Percentiles rank a stretch among this genome's conserved stretches.
phyloP scores from a whole-genome alignment of 2,329 filamentous ascomycete species.

The Fusarium sp. region DNA sequence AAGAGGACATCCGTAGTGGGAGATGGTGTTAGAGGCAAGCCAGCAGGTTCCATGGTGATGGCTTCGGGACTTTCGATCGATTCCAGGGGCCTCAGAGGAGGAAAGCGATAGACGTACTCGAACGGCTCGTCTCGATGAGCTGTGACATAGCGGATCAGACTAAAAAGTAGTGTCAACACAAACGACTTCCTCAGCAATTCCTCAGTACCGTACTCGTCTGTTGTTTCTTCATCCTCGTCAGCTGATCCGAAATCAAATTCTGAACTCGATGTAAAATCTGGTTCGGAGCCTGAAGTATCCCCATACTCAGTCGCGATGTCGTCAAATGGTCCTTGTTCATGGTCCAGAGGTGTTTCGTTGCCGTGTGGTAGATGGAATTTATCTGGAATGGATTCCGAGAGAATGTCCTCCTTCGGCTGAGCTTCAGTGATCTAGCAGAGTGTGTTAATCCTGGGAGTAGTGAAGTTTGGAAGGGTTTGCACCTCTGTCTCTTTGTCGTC shows the following conservation, averaged over 20 bases:
- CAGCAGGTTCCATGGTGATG: background rate
- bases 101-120: constrained; percentile 1
- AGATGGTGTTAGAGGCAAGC: constrained; percentile 3
- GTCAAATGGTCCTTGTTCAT: background rate
- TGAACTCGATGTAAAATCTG: constrained; percentile 28
- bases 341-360: background rate
- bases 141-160: constrained; percentile 25
- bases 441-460: background rate
- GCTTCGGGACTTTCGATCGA: background rate
- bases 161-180: constrained; percentile 4
- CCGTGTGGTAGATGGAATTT: constrained; percentile 10
- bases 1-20: constrained; percentile 36
- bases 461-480: background rate
- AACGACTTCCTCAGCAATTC: background rate
- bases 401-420: background rate
- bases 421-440: background rate
- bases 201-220: constrained; percentile 29
- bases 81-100: constrained; percentile 21
- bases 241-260: constrained; percentile 33
- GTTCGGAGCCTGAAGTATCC: constrained; percentile 37
- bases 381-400: background rate
- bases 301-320: constrained; percentile 15
- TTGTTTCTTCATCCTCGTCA: constrained; percentile 36
- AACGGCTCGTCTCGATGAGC: constrained; percentile 17
- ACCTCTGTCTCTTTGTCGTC: constrained; percentile 3